These are phyloP conservation scores for Oryza officinalis DNA, from an alignment of 176 grass and related monocot species.

Conservation along the genomic window DNA sequence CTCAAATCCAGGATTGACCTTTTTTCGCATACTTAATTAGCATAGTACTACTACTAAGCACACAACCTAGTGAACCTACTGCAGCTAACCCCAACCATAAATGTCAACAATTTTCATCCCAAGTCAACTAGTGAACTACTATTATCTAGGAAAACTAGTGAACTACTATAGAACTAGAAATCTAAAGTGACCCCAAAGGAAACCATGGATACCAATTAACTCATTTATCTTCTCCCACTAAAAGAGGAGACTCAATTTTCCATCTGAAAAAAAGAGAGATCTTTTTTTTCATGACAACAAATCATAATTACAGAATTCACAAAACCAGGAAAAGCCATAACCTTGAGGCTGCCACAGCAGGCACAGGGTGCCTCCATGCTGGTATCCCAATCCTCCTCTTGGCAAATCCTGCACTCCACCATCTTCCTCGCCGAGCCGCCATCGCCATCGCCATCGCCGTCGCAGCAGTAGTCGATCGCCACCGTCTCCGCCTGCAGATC, in stretches of 20 bases:
- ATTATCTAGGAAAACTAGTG: neutral
- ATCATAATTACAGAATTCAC: neutral
- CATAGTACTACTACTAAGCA: constrained; percentile 5
- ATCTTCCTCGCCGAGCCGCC: constrained; percentile 35
- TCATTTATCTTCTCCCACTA: neutral
- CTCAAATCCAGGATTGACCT: neutral
- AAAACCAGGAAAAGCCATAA: constrained; percentile 4
- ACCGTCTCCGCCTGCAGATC: constrained; percentile 22
- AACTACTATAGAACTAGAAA: neutral
- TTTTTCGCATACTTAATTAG: constrained; percentile 6
- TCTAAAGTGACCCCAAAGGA: neutral
- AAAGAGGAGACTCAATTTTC: neutral
- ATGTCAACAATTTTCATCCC: constrained; percentile 14
- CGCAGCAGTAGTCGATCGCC: constrained; percentile 28
- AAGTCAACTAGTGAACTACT: constrained; percentile 24
- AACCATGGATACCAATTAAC: neutral
- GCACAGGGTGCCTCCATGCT: constrained; percentile 89
- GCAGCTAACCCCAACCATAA: constrained; percentile 27
- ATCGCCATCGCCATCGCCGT: neutral
- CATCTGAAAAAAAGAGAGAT: neutral
- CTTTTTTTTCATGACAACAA: neutral
- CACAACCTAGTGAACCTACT: constrained; percentile 22
- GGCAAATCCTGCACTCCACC: constrained; percentile 96
- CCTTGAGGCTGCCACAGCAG: constrained; percentile 94
- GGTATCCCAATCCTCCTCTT: constrained; percentile 84